phyloP scores from a whole-genome alignment of 257 asterid genomes.

The Lithospermum erythrorhizon region DNA sequence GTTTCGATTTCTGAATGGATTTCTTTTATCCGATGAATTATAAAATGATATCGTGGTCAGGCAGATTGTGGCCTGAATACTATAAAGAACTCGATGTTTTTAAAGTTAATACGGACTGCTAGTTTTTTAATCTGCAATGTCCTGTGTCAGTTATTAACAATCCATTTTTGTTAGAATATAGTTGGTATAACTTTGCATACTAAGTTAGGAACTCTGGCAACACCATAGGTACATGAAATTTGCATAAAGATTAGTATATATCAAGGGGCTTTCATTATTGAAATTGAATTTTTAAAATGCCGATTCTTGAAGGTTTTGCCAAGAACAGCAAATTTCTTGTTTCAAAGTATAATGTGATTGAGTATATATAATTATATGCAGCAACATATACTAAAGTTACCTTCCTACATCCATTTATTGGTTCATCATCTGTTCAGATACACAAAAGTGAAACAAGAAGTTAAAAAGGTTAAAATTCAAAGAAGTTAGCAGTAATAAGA shows the following conservation, averaged over 20 bases:
- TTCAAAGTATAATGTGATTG: not conserved
- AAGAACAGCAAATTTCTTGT: not conserved
- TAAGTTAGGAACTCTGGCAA: no score
- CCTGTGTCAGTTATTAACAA: not conserved
- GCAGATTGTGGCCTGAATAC: not conserved
- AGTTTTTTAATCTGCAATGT: not conserved
- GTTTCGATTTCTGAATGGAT: no score
- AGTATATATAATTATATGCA: no score
- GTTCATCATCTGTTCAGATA: not conserved
- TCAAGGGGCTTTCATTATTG: not conserved
- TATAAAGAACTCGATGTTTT: not conserved
- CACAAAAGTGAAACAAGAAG: not conserved
- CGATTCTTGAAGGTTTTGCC: not conserved
- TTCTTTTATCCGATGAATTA: no score
- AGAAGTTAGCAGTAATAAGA: not conserved
- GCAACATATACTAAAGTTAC: not conserved
- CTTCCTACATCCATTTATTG: not conserved
- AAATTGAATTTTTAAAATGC: not conserved
- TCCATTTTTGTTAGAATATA: no score
- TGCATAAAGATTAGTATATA: no score
- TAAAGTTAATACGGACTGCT: not conserved
- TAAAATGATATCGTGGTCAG: no score
- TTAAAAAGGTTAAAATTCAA: not conserved
- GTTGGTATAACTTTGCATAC: no score
- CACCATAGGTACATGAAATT: no score